These are phyloP conservation scores for Didymella arachidicola DNA, from an alignment of 2,329 filamentous ascomycete genomes.

Conservation along the genomic window DNA sequence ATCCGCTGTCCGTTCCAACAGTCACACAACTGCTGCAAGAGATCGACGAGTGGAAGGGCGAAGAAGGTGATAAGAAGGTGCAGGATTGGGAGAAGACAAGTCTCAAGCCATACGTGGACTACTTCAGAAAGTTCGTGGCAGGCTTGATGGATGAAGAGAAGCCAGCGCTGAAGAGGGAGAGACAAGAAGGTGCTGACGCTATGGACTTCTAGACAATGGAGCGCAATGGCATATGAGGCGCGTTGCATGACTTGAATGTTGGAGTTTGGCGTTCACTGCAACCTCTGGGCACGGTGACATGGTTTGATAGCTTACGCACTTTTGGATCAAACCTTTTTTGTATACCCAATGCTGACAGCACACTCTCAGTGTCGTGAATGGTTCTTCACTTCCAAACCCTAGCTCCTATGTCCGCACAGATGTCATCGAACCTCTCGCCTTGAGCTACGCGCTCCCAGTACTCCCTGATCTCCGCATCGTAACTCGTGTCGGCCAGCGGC, in stretches of 20 bases:
- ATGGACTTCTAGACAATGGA: constrained; percentile 69
- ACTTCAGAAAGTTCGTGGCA: constrained; percentile 83
- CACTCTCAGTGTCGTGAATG: background rate
- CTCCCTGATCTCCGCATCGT: background rate
- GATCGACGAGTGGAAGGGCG: constrained; percentile 79
- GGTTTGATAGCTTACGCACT: background rate
- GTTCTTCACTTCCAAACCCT: background rate
- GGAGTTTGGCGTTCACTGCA: constrained; percentile 3
- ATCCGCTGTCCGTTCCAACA: constrained; percentile 87
- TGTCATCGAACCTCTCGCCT: background rate
- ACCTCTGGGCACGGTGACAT: background rate
- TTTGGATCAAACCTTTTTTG: background rate
- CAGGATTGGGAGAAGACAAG: constrained; percentile 98
- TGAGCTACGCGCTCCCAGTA: background rate
- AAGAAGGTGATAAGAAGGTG: constrained; percentile 62
- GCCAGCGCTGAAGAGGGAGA: constrained; percentile 59
- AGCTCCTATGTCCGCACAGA: background rate
- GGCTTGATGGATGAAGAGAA: constrained; percentile 78
- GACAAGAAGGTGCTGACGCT: constrained; percentile 61
- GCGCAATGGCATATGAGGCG: background rate
- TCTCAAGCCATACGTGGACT: constrained; percentile 89
- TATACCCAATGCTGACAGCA: background rate
- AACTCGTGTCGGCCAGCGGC: background rate
- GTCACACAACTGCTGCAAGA: constrained; percentile 82
- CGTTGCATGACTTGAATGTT: constrained; percentile 5